Conservation (phyloP, 2,329 filamentous ascomycete genomes). For the Zymoseptoria brevis region DNA sequence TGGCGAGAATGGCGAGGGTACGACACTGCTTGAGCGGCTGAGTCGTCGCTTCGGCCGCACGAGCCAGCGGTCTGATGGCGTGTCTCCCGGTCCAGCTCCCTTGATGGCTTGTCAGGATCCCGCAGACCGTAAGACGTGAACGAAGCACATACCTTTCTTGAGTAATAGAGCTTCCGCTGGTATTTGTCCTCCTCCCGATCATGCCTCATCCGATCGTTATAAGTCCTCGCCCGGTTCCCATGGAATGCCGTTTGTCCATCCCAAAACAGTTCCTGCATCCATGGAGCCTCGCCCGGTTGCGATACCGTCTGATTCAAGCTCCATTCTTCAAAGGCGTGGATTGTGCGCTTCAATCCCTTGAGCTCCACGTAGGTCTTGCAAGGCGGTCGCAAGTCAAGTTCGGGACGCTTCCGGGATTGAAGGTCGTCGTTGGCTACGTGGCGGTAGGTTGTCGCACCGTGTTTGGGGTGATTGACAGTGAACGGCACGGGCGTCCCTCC, state of each 20-base stretch:
- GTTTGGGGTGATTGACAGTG: not conserved
- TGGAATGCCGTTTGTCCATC: not conserved
- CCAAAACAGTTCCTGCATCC: not conserved
- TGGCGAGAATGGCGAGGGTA: not conserved
- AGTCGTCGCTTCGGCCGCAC: not conserved
- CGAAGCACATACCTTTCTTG: not conserved
- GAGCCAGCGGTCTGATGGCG: not conserved
- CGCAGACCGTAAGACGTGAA: no score
- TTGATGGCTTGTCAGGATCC: not conserved
- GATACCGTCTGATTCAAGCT: not conserved
- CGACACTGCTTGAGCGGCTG: not conserved
- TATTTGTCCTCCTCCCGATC: not conserved
- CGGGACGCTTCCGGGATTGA: not conserved
- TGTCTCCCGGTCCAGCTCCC: not conserved
- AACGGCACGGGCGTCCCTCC: not conserved
- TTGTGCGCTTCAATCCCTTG: not conserved
- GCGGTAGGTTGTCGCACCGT: not conserved
- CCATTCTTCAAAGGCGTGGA: not conserved
- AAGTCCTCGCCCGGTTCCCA: not conserved
- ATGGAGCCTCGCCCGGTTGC: not conserved
- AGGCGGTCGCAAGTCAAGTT: not conserved
- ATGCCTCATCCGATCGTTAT: not conserved
- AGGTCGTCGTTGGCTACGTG: not conserved
- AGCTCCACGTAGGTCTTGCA: not conserved
- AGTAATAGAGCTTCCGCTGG: not conserved